Conservation (phyloP, 768 basidiomycete genomes). For the Neoboletus magnificus region DNA sequence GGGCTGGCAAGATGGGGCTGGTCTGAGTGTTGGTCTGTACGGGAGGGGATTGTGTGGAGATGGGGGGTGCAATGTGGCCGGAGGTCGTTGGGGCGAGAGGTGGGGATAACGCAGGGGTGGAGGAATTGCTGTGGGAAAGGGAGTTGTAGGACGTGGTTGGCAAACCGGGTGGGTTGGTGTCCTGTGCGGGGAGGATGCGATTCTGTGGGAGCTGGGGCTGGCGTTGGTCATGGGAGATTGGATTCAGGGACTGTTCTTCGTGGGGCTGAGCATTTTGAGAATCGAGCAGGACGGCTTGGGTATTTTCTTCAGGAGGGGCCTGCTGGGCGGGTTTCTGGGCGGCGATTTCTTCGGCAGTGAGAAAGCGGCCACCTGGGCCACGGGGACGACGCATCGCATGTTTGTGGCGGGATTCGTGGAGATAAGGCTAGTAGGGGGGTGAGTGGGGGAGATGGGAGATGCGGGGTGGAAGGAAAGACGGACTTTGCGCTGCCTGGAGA, state of each 20-base stretch:
- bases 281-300: constrained; percentile 18
- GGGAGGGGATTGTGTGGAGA: constrained; percentile 22
- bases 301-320: constrained; percentile 24
- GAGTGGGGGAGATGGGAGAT: not conserved
- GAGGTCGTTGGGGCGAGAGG: constrained; percentile 13
- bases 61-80: constrained; percentile 16
- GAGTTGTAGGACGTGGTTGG: constrained; percentile 16
- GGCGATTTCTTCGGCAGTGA: constrained; percentile 94
- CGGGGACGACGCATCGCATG: constrained; percentile 97
- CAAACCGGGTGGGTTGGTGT: constrained; percentile 5
- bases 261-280: constrained; percentile 12
- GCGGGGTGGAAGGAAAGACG: not conserved
- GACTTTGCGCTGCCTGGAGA: constrained; percentile 93
- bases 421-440: constrained; percentile 69
- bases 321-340: constrained; percentile 57
- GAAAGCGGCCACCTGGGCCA: constrained; percentile 95
- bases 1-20: constrained; percentile 13
- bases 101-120: constrained; percentile 18
- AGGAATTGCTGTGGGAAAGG: constrained; percentile 24
- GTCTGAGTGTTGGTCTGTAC: constrained; percentile 21
- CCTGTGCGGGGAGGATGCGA: constrained; percentile 19
- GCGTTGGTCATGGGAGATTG: constrained; percentile 4
- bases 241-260: constrained; percentile 6
- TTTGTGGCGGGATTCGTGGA: constrained; percentile 96
- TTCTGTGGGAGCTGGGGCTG: constrained; percentile 18